Base-by-base conservation (phyloP, 495 filamentous ascomycete genomes). In the Oidiodendron maius region DNA sequence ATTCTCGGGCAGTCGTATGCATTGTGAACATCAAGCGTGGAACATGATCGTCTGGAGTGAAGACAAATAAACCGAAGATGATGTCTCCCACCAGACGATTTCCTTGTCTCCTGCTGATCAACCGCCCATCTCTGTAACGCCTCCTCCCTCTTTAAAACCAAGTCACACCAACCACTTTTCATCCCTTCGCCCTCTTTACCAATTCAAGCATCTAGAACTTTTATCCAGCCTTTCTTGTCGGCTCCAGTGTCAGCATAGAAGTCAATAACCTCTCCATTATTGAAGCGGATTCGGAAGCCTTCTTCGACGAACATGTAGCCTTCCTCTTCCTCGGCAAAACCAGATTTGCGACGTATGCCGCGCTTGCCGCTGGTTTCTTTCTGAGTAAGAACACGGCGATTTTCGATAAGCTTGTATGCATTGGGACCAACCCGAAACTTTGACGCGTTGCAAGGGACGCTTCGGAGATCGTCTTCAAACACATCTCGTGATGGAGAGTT, bases 251-350 rank as follows among this genome's bases (percentile, higher is more conserved):
- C 93, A 53, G 93, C 94, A 56, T 98, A 98, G 67, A 98, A 98
- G 64, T 98, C 93, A 53, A 98, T 98, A 32, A 91, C 81, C 67
- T 98, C 93, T 40, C 93, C 93, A 61, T 98, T 98, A 50, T 84
- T 90, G 66, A 98, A 98, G 45, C 91, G 88, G 63, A 98, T 91
- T 26, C 93, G 87, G 80, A 98, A 98, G 11, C 94, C 93, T 62
- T 97, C 94, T 66, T 98, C 93, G 17, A 98, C 93, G 57, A 97
- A 97, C 89, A 96, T 95, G 70, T 97, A 98, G 40, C 94, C 93
- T 59, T 98, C 93, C 64, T 97, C 94, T 58, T 97, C 94, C 64
- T 97, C 93, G 6, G 94, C 91, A 57, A 98, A 98, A 22, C 87
- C 93, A 45, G 88, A 94, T 60, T 93, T 91, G 30, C 93, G 82